These are phyloP conservation scores for Melocanna baccifera DNA, from an alignment of 176 grass and related monocot genomes.

Conservation along the genomic window DNA sequence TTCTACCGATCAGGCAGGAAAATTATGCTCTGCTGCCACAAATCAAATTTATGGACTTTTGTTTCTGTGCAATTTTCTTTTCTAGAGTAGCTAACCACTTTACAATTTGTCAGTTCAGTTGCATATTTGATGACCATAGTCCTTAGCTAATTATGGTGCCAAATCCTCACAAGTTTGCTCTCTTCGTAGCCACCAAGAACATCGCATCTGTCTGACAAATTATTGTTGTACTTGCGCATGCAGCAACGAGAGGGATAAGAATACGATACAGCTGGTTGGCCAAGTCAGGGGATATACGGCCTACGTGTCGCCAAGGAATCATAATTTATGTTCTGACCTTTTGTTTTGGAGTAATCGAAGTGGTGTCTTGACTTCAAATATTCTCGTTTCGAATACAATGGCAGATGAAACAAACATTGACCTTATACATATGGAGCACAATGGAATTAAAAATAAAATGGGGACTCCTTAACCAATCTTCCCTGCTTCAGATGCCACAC, in stretches of 20 bases:
- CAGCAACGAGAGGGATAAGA: neutral
- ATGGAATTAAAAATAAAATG: neutral
- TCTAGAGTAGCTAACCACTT: neutral
- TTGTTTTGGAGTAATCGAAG: neutral
- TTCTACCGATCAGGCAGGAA: neutral
- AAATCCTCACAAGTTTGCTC: neutral
- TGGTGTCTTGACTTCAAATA: neutral
- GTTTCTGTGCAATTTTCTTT: neutral
- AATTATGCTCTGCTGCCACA: neutral
- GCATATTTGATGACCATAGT: neutral
- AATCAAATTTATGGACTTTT: neutral
- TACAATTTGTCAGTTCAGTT: neutral
- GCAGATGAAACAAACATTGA: constrained; percentile 19
- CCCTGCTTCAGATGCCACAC: neutral
- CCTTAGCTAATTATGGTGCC: neutral
- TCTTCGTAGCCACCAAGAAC: neutral
- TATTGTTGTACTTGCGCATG: neutral
- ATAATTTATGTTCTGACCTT: constrained; percentile 18
- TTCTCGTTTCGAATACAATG: neutral
- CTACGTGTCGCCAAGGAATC: neutral
- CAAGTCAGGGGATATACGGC: neutral
- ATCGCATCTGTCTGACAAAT: neutral
- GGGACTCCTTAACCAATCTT: neutral
- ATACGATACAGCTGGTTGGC: neutral
- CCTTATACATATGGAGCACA: neutral